phyloP scores from a whole-genome alignment of 805 yeast genomes.

The Teunomyces tritomae region DNA sequence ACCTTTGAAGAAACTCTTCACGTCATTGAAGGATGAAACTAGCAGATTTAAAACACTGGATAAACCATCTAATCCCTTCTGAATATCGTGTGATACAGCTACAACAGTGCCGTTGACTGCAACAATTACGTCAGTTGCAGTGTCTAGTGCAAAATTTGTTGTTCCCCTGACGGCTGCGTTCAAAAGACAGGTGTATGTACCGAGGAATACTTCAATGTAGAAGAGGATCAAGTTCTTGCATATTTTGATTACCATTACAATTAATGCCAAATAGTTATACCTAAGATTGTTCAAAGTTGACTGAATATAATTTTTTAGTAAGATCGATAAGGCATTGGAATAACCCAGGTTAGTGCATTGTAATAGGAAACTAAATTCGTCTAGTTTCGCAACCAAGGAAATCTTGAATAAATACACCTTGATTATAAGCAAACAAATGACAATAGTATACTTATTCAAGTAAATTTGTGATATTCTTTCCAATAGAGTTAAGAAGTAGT shows the following conservation, averaged over 20 bases:
- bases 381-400: constrained; percentile 44
- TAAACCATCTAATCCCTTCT: constrained; percentile 63
- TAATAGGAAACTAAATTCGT: constrained; percentile 32
- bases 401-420: constrained; percentile 58
- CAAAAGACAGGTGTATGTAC: constrained; percentile 83
- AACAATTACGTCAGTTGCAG: constrained; percentile 60
- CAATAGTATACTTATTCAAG: constrained; percentile 62
- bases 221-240: constrained; percentile 61
- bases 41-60: constrained; percentile 57
- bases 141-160: constrained; percentile 67
- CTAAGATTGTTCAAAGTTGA: constrained; percentile 48
- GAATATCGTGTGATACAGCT: constrained; percentile 56
- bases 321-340: constrained; percentile 55
- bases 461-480: constrained; percentile 64
- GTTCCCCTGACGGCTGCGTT: constrained; percentile 73
- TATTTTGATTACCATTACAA: constrained; percentile 51
- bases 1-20: constrained; percentile 51
- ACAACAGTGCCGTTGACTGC: constrained; percentile 60
- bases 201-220: constrained; percentile 68
- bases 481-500: constrained; percentile 41
- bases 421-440: constrained; percentile 52
- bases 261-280: constrained; percentile 40
- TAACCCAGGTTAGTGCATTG: constrained; percentile 43
- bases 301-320: constrained; percentile 53
- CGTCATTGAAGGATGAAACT: constrained; percentile 42